phyloP scores from a whole-genome alignment of 176 grass and related monocot genomes.

The Zea luxurians region DNA sequence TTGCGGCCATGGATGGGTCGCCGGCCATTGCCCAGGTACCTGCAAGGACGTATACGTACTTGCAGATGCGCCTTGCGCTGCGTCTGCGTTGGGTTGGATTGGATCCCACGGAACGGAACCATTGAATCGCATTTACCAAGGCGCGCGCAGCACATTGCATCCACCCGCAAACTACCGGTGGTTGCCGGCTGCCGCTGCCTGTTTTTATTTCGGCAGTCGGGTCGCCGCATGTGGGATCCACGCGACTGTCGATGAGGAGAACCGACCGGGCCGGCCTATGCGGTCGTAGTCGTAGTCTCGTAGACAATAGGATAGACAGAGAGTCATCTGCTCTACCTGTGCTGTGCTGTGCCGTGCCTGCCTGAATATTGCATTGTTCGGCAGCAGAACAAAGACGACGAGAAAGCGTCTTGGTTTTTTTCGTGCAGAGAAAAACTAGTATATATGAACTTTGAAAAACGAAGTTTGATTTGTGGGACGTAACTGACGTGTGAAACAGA shows the following conservation, averaged over 20 bases:
- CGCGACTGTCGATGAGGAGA: slow-evolving; percentile 12
- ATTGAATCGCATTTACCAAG: slow-evolving; percentile 8
- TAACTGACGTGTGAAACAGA: neutral
- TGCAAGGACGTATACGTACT: slow-evolving; percentile 62
- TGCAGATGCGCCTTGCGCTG: slow-evolving; percentile 34
- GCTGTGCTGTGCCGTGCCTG: neutral
- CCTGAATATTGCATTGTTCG: neutral
- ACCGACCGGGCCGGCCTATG: slow-evolving; percentile 15
- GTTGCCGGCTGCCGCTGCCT: slow-evolving; percentile 23
- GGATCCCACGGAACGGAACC: slow-evolving; percentile 41
- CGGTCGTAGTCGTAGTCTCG: neutral
- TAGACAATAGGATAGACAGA: neutral
- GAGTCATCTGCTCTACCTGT: neutral
- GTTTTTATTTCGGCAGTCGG: slow-evolving; percentile 41
- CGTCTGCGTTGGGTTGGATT: slow-evolving; percentile 39
- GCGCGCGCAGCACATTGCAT: neutral
- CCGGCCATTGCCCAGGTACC: slow-evolving; percentile 44
- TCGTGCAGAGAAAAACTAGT: neutral
- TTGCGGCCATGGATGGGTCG: neutral
- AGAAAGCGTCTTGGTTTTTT: neutral
- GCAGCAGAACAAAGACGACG: neutral
- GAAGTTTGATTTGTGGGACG: neutral
- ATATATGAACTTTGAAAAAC: neutral
- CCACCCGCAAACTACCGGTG: neutral
- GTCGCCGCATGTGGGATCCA: slow-evolving; percentile 39